Evolutionary conservation across 495 filamentous ascomycete genomes (phyloP).

Genomic region (Trypethelium eluteriae): DNA sequence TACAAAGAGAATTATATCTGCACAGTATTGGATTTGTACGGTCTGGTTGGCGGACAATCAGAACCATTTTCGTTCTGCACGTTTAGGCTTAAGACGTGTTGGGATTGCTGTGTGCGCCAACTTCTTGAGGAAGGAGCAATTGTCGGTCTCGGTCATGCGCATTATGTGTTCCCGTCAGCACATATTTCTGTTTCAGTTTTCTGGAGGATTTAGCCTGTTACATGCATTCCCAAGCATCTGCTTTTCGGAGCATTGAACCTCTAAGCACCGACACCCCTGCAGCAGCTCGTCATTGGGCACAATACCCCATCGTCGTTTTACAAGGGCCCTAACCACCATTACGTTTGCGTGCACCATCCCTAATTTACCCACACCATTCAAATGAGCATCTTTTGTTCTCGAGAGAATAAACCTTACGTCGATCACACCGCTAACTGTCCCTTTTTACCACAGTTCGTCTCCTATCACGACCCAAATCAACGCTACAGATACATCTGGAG

Average conservation of each 20-base stretch:
- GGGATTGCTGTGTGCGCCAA: too few relatives aligned
- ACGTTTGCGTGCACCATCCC: not conserved
- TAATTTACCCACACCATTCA: not conserved
- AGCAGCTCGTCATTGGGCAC: not conserved
- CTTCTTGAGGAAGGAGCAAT: too few relatives aligned
- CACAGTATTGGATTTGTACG: too few relatives aligned
- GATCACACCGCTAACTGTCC: not conserved
- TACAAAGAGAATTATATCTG: too few relatives aligned
- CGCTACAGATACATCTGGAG: not conserved
- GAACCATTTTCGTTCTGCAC: too few relatives aligned
- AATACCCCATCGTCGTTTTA: not conserved
- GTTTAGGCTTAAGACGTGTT: too few relatives aligned
- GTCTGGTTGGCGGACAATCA: too few relatives aligned
- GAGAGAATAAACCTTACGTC: not conserved
- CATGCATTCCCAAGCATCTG: not conserved
- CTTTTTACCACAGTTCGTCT: not conserved
- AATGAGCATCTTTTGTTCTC: not conserved
- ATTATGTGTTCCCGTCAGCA: too few relatives aligned
- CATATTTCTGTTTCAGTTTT: not conserved
- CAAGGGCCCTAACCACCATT: not conserved
- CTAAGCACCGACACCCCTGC: not conserved
- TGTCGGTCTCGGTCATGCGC: too few relatives aligned
- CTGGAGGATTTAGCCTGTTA: not conserved
- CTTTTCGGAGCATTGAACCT: not conserved
- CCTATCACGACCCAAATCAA: not conserved